phyloP scores from a whole-genome alignment of 225 moss, liverwort and hornwort genomes.

The Antitrichia curtipendula region DNA sequence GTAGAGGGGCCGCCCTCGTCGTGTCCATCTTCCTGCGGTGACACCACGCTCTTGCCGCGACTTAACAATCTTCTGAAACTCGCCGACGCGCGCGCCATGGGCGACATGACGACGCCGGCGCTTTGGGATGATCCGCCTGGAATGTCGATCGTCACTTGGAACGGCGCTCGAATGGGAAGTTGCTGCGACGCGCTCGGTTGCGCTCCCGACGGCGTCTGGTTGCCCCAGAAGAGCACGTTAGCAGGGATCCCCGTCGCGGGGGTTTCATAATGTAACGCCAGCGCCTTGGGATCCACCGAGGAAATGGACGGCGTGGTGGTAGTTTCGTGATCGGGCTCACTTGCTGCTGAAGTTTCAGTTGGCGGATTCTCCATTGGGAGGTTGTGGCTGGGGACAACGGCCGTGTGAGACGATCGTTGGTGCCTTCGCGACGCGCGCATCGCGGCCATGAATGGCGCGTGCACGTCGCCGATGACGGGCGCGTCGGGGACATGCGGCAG shows the following conservation, averaged over 20 bases:
- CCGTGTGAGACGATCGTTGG: not conserved
- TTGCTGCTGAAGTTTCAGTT: not conserved
- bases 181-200: constrained; percentile 8
- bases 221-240: constrained; percentile 20
- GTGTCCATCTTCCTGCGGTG: not conserved
- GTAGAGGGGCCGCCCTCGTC: constrained; percentile 18
- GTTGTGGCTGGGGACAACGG: not conserved
- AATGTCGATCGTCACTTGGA: constrained; percentile 40
- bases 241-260: not conserved
- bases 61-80: constrained; percentile 37
- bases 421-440: constrained; percentile 24
- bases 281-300: not conserved
- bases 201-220: not conserved
- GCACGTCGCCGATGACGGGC: constrained; percentile 15
- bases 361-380: not conserved
- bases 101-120: constrained; percentile 10
- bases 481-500: not conserved
- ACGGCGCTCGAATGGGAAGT: constrained; percentile 6
- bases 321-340: not conserved
- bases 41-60: constrained; percentile 33
- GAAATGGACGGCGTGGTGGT: not conserved
- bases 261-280: not conserved
- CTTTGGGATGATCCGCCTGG: not conserved
- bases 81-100: constrained; percentile 36
- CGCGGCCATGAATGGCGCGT: constrained; percentile 36